phyloP scores from a whole-genome alignment of 257 asterid genomes.

The Handroanthus guayacan region DNA sequence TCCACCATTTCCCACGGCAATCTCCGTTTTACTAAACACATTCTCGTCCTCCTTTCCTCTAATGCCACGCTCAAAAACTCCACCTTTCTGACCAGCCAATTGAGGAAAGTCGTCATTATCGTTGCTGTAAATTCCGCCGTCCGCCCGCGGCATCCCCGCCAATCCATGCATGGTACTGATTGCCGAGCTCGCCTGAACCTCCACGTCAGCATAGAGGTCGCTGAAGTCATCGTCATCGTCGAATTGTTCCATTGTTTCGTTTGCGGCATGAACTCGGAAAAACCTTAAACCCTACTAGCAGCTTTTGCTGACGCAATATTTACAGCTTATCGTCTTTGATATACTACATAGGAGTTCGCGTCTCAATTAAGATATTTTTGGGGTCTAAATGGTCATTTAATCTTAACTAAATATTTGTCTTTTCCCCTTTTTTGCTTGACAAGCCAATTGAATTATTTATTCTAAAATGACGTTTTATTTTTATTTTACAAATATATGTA shows the following conservation, averaged over 20 bases:
- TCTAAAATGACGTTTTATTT: too few relatives aligned
- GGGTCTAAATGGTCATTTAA: background rate
- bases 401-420: background rate
- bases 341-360: background rate
- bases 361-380: background rate
- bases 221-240: conserved; percentile 62
- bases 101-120: background rate
- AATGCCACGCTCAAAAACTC: background rate
- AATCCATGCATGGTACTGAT: conserved; percentile 44
- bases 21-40: conserved; percentile 13
- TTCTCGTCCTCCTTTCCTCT: conserved; percentile 21
- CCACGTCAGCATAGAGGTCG: conserved; percentile 71
- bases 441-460: too few relatives aligned
- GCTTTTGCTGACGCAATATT: conserved; percentile 23
- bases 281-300: conserved; percentile 39
- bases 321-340: background rate
- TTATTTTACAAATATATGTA: too few relatives aligned
- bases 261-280: background rate
- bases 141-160: conserved; percentile 31
- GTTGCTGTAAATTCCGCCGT: conserved; percentile 13
- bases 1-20: conserved; percentile 17
- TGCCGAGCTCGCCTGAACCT: conserved; percentile 61
- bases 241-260: conserved; percentile 42
- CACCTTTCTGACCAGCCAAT: background rate
- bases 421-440: background rate